Evolutionary conservation across 345 rosid species (phyloP).

Genomic region (Camelina laxa): DNA sequence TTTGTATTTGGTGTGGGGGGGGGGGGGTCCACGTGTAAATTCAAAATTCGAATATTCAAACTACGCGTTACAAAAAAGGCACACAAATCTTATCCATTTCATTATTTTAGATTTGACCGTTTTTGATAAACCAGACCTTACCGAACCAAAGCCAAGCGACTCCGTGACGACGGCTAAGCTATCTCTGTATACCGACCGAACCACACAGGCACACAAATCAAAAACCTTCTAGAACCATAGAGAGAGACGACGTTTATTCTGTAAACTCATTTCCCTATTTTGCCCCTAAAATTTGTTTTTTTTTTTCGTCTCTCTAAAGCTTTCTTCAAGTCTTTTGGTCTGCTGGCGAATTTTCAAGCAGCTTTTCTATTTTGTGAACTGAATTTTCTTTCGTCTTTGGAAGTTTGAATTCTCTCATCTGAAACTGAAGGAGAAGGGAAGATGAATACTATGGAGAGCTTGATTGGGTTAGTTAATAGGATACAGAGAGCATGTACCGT

Average conservation of each 20-base stretch:
- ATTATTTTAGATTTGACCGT: constrained; percentile 24
- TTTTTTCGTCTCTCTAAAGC: constrained; percentile 17
- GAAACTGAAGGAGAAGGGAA: constrained; percentile 32
- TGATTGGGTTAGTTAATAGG: constrained; percentile 85
- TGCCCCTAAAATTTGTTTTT: neutral
- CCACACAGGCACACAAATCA: constrained; percentile 10
- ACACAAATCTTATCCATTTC: constrained; percentile 38
- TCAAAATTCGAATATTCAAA: constrained; percentile 43
- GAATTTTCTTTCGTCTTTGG: neutral
- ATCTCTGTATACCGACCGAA: constrained; percentile 15
- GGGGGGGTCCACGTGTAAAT: constrained; percentile 32
- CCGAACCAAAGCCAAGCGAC: neutral
- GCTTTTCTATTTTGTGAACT: neutral
- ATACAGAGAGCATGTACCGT: constrained; percentile 94
- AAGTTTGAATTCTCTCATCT: constrained; percentile 14
- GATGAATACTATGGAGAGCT: constrained; percentile 96
- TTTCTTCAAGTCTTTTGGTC: constrained; percentile 22
- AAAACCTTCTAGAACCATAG: constrained; percentile 27
- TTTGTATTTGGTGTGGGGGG: no score
- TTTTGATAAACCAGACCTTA: neutral
- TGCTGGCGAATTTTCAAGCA: constrained; percentile 32
- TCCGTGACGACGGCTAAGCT: neutral
- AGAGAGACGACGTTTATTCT: constrained; percentile 23
- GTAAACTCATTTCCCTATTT: neutral
- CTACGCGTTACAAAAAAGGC: neutral